phyloP scores from a whole-genome alignment of 225 moss, liverwort and hornwort genomes.

The Sphagnum tenellum region DNA sequence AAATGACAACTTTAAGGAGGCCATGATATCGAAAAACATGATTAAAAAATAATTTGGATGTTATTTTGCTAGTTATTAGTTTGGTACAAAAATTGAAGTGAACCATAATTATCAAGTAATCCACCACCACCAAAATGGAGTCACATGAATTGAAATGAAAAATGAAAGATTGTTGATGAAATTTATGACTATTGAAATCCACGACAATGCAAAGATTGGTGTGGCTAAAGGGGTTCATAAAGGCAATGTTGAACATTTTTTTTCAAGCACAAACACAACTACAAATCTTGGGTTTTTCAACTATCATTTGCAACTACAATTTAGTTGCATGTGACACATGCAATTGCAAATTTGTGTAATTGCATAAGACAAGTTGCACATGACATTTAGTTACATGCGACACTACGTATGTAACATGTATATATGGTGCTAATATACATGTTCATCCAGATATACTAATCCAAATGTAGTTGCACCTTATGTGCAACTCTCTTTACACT shows the following conservation, averaged over 20 bases:
- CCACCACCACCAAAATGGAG: not conserved
- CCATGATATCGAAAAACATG: not conserved
- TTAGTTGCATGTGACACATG: too few relatives aligned
- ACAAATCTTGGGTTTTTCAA: too few relatives aligned
- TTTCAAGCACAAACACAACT: too few relatives aligned
- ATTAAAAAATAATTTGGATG: not conserved
- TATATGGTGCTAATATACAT: too few relatives aligned
- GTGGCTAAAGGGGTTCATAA: not conserved
- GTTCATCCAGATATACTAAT: too few relatives aligned
- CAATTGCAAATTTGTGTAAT: too few relatives aligned
- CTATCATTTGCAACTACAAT: too few relatives aligned
- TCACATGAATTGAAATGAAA: not conserved
- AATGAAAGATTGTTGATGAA: not conserved
- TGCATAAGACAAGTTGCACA: too few relatives aligned
- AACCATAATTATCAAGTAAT: not conserved
- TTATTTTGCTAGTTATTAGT: not conserved
- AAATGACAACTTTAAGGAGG: not conserved
- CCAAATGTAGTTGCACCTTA: too few relatives aligned
- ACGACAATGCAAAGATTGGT: not conserved
- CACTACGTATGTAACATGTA: too few relatives aligned
- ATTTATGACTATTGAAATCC: not conserved
- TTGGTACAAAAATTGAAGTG: not conserved
- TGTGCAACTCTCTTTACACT: too few relatives aligned
- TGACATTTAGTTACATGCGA: too few relatives aligned
- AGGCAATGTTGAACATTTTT: not conserved